Evolutionary conservation across 2,329 filamentous ascomycete genomes (phyloP), one percentile per base, ranked within the genome.

Genomic region (Elsinoe necatrix): DNA sequence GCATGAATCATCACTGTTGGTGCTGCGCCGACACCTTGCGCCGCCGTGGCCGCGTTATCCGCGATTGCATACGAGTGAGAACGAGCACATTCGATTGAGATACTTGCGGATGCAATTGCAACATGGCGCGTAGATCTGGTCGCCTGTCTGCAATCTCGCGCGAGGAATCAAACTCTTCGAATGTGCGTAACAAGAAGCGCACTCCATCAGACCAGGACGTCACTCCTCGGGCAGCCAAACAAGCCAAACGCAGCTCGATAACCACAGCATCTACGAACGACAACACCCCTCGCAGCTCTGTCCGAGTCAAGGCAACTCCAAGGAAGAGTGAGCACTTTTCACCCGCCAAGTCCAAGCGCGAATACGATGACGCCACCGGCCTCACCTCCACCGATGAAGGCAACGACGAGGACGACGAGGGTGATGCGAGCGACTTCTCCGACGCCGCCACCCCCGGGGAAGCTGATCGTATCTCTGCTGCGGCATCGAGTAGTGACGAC

Each of bases 241-340:
- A 41, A 23, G 37, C 23, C 21, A 47, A 48, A n/a, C 21, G n/a
- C 21, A 21, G 4, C 3, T 29, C 14, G 37, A 9, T 21, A 4
- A 45, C 34, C 6, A 31, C 31, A 12, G 21, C 37, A 9, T 41
- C 52, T 2, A 12, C 25, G 20, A 12, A 18, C 16, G 21, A 18
- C 16, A 35, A 11, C 14, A 35, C 14, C 9, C 14, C 25, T 18
- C 21, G 25, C 2, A 25, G n/a, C 16, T 50, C 27, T 1, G 18
- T 6, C n/a, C 25, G 45, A 7, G 12, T 8, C 23, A 55, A 45
- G 20, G 31, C 39, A 1, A 56, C 37, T 16, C 35, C 52, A 4
- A 55, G n/a, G 21, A 43, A 42, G 20, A 55, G 54, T 12, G 37
- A 42, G 29, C 54, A 56, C 29, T 56, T 56, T 27, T 16, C 34